phyloP scores from a whole-genome alignment of 345 rosid species.

The Psidium friedrichsthalianum region DNA sequence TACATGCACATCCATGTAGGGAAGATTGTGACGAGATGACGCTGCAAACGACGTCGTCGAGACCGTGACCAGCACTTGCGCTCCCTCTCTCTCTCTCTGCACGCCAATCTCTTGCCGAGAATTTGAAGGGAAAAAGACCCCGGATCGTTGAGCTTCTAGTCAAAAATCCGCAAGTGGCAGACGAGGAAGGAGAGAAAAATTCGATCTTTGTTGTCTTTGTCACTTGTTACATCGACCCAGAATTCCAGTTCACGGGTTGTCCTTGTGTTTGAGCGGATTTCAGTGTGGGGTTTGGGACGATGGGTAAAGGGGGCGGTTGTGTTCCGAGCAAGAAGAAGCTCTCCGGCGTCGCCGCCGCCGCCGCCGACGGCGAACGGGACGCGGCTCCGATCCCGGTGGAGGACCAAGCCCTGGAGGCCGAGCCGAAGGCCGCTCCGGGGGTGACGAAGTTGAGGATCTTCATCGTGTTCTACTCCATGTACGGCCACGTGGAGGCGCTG shows the following conservation, averaged over 20 bases:
- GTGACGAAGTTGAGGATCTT: conserved; percentile 35
- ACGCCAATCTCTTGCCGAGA: background rate
- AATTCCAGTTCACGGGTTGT: background rate
- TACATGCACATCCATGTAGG: too few relatives aligned
- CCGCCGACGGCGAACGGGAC: background rate
- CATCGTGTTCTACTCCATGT: conserved; percentile 59
- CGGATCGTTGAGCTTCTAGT: background rate
- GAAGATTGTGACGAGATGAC: background rate
- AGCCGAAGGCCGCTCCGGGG: background rate
- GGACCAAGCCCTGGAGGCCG: conserved; percentile 10
- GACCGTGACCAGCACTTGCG: background rate
- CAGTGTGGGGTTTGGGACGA: conserved; percentile 11
- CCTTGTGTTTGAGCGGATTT: background rate
- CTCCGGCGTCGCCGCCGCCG: background rate
- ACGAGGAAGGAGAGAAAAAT: background rate
- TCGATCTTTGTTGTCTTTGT: background rate
- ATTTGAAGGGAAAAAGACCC: background rate
- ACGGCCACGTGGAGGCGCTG: conserved; percentile 55
- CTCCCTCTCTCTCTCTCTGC: background rate
- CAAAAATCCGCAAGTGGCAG: background rate
- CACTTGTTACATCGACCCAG: background rate
- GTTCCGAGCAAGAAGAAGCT: conserved; percentile 86
- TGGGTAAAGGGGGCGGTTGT: conserved; percentile 98
- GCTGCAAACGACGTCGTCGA: background rate
- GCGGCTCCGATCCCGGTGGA: conserved; percentile 35